Evolutionary conservation across 2,329 filamentous ascomycete species (phyloP), one percentile per base, ranked within the genome.

Genomic region (Clarireedia hainanense): DNA sequence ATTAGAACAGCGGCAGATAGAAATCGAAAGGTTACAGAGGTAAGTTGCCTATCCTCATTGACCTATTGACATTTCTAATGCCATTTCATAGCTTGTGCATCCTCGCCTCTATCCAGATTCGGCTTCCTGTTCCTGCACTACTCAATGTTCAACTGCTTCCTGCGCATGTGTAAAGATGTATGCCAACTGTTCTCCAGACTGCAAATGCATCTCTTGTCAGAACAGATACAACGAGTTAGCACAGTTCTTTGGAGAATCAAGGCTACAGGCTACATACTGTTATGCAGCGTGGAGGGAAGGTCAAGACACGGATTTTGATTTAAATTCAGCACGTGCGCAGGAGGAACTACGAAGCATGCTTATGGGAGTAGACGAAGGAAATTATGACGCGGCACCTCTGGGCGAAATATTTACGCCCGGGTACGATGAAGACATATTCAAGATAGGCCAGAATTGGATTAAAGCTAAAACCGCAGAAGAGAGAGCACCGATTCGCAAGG

Each of bases 131-230:
- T 54, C 52, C 14, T 54, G 52, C 30, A 24, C 47, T 10, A 9
- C 2, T 15, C 12, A 30, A 3, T 54, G 43, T 24, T 12, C 5
- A 24, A 39, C 34, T n/a, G 7, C 12, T 24, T 7, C 12, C 30
- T 54, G 52, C 52, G n/a, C 48, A 54, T 54, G 52, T 17, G 23
- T n/a, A 15, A 30, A 40, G 14, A 49, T 49, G n/a, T 40, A 30
- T 20, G 48, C 40, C 36, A 54, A 36, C 26, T 54, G 52, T 30
- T 30, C 30, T 12, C 34, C 24, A 23, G 17, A 30, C 10, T 54
- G 52, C 43, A 42, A 54, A 54, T 54, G 52, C 26, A 30, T 24
- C 24, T 26, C 51, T n/a, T 54, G 52, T 49, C n/a, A 9, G 15
- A 54, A 54, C 36, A 10, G 12, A 12, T 15, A 49, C 9, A 54